Conservation (phyloP, 495 filamentous ascomycete genomes). For the Cercophora samala region DNA sequence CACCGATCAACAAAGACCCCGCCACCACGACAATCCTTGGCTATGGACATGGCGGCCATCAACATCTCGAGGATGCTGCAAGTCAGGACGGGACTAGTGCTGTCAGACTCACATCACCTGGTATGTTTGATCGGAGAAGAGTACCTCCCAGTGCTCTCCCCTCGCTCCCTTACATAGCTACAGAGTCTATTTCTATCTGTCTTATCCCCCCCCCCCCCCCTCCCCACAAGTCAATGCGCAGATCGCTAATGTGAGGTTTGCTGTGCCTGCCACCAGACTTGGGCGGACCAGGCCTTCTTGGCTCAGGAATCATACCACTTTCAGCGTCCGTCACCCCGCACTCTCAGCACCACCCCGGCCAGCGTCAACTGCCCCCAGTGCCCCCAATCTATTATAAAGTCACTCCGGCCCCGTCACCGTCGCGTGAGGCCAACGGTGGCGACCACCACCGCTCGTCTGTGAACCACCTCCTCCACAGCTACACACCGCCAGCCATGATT, state of each 20-base stretch:
- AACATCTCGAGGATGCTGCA: too few relatives aligned
- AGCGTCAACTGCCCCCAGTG: constrained; percentile 15
- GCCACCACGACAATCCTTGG: neutral
- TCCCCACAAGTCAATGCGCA: constrained; percentile 27
- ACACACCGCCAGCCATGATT: constrained; percentile 31
- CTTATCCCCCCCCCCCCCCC: too few relatives aligned
- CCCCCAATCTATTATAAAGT: constrained; percentile 30
- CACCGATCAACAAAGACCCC: neutral
- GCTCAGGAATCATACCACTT: constrained; percentile 33
- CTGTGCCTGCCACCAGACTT: constrained; percentile 16
- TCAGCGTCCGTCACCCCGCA: constrained; percentile 29
- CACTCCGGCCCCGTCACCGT: constrained; percentile 14
- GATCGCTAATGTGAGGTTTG: constrained; percentile 26
- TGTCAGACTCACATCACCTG: neutral
- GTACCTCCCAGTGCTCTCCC: too few relatives aligned
- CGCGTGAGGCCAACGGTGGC: constrained; percentile 27
- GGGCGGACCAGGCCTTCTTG: constrained; percentile 21
- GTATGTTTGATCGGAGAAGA: too few relatives aligned
- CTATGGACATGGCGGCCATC: neutral
- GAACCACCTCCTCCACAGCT: neutral
- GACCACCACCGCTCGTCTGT: constrained; percentile 14
- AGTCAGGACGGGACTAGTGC: constrained; percentile 3
- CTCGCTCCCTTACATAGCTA: neutral
- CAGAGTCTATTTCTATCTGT: neutral
- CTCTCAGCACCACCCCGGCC: constrained; percentile 11